Evolutionary conservation across 148 eudicot genomes (phyloP).

Genomic region (Gaultheria prostrata): DNA sequence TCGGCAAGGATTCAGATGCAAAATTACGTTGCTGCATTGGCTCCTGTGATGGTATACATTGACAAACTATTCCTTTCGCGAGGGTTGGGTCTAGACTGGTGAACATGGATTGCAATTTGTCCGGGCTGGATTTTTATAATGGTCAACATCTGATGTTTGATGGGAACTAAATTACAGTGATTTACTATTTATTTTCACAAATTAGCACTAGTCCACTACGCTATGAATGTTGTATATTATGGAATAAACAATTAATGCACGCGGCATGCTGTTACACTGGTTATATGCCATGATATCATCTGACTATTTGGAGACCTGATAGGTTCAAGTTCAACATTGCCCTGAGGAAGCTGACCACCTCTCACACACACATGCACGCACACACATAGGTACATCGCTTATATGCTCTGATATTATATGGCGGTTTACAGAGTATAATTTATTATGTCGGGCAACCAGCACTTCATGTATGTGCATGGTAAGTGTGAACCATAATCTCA

Average conservation of each 20-base stretch:
- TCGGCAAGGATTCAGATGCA: constrained; percentile 80
- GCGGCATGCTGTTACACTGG: neutral
- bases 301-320: neutral
- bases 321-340: neutral
- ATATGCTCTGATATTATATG: no score
- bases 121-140: neutral
- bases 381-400: no score
- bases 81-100: constrained; percentile 86
- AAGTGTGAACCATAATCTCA: no score
- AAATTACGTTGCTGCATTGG: constrained; percentile 51
- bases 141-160: neutral
- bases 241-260: neutral
- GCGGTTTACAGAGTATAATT: no score
- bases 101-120: constrained; percentile 15
- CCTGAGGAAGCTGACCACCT: neutral
- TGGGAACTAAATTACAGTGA: neutral
- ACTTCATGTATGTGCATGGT: no score
- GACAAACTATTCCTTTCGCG: constrained; percentile 63
- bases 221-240: neutral
- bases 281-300: neutral
- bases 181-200: neutral
- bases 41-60: constrained; percentile 54
- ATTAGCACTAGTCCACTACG: neutral
- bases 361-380: no score
- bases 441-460: no score